Evolutionary conservation across 805 yeast species (phyloP), one percentile per base, ranked within the genome.

Genomic region (Saccharomycopsis fodiens): DNA sequence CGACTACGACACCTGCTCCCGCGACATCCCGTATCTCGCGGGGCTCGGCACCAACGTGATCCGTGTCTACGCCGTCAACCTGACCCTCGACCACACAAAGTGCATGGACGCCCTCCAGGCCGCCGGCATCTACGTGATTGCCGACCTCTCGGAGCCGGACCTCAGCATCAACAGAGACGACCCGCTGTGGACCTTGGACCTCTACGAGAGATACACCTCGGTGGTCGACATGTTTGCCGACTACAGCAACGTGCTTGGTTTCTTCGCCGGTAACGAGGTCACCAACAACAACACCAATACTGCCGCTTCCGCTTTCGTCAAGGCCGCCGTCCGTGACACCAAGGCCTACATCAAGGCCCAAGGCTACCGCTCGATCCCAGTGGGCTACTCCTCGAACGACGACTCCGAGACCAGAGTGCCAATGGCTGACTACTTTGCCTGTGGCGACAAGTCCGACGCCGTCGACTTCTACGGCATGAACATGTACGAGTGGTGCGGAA

Each of bases 401-500:
- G 97, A 85, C 59, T 72, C 80, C 22, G 81, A 76, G 21, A 87
- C 89, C 27, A 78, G 97, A 63, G 77, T 76, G 39, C 70, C 75
- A 29, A 68, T 88, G 59, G 96, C 96, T 36, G 80, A 80, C 57
- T 89, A 82, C 70, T 88, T 89, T 61, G 71, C 83, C 22, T 89
- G 97, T 68, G 96, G 95, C 44, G 74, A 72, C 46, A 55, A 61
- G 5, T 74, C 69, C 25, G 67, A 57, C 42, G 82, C 79, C 41
- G 78, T 76, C 51, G 93, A 84, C 64, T 84, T 84, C 72, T 84
- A 82, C 62, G 93, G 93, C 73, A 79, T 83, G 62, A 84, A 84
- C 74, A 82, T 82, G 87, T 84, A 84, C 70, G 87, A 82, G 69
- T 84, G 93, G 93, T 83, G 93, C 72, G 91, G 91, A 58, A 38